Evolutionary conservation across 2,329 filamentous ascomycete genomes (phyloP).

Genomic region (Paecilomyces sp.): DNA sequence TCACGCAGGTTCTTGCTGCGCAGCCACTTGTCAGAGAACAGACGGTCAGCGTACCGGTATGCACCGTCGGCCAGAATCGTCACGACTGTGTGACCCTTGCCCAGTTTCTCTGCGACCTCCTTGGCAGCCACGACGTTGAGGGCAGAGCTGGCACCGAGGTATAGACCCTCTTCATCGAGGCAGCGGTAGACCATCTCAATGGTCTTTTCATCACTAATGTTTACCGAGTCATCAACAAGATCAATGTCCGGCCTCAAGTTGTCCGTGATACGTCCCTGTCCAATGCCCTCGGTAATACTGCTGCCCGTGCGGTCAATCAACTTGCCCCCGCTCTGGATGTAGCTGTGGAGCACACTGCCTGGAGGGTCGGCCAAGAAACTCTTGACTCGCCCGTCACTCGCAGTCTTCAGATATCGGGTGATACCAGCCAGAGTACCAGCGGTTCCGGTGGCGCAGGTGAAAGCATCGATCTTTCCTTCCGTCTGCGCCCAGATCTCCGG

Average conservation of each 20-base stretch:
- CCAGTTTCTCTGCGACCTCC: conserved; percentile 85
- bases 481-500: conserved; percentile 98
- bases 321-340: conserved; percentile 77
- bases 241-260: conserved; percentile 82
- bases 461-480: conserved; percentile 75
- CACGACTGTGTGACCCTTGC: conserved; percentile 82
- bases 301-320: conserved; percentile 73
- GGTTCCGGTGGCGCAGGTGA: conserved; percentile 91
- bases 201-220: conserved; percentile 85
- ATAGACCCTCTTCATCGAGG: conserved; percentile 90
- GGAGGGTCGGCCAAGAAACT: conserved; percentile 89
- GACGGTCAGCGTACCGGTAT: conserved; percentile 89
- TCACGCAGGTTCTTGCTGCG: conserved; percentile 73
- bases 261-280: conserved; percentile 92
- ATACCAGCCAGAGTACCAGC: conserved; percentile 84
- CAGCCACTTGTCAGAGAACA: conserved; percentile 91
- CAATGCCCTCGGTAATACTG: conserved; percentile 96
- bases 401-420: conserved; percentile 82
- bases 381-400: conserved; percentile 70
- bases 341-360: conserved; percentile 86
- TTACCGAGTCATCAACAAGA: conserved; percentile 74
- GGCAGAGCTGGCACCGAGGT: conserved; percentile 86
- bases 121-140: conserved; percentile 94
- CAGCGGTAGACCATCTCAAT: conserved; percentile 98
- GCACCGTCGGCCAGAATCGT: conserved; percentile 93